Evolutionary conservation across 805 yeast species (phyloP), one percentile per base, ranked within the genome.

Genomic region (Alloascoidea hylecoeti): DNA sequence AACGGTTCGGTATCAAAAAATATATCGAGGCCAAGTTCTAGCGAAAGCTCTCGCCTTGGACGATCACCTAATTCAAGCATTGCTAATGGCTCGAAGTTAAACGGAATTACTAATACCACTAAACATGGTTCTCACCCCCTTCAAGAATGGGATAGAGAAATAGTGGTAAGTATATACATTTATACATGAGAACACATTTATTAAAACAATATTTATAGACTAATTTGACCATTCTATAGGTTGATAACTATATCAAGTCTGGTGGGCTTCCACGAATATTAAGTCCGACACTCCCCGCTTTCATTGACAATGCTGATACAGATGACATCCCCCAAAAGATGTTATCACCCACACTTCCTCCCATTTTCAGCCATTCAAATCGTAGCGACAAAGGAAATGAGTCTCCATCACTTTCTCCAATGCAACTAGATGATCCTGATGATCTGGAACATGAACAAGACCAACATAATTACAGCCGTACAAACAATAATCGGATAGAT

Each of bases 301-400:
- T 55, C 46, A 46, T 49, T 36, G 55, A 51, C 17, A 49, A 42
- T 23, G n/a, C n/a, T n/a, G 30, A 23, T 23, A 9, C n/a, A 9
- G 30, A 23, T 9, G 43, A 40, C 17, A 43, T 57, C 16, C 59
- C 57, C 9, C 41, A 49, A 27, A 44, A 45, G 14, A 58, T 59
- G 50, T 44, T 60, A 38, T 58, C 63, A 42, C 65, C 65, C 2
- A 59, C 64, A 13, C 48, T 61, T 12, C 66, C 66, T 1, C 49
- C 60, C 2, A 44, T 46, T 19, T 57, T 52, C 30, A 23, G 30
- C 30, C 30, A n/a, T 9, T 23, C 30, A 23, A 23, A 23, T 36
- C 53, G 47, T 38, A 39, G 36, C 27, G 27, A 15, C 33, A 37
- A 18, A 36, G 17, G 42, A 38, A 9, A 32, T 3, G 34, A 13